phyloP scores from a whole-genome alignment of 768 basidiomycete genomes.

The Trametes punicea region DNA sequence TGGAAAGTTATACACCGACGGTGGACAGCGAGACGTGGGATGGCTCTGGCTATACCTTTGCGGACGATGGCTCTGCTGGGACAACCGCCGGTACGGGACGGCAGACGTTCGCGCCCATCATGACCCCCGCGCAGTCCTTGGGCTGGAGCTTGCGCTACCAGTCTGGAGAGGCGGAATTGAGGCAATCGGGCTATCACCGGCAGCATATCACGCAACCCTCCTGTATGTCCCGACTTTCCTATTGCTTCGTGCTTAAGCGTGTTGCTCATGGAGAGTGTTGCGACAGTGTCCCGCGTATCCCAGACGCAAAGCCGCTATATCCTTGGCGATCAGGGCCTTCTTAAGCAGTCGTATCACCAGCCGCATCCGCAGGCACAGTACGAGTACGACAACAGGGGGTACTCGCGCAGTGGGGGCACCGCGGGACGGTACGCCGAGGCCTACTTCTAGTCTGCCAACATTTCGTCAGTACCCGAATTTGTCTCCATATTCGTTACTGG shows the following conservation, averaged over 20 bases:
- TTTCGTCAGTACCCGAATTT: too few relatives aligned
- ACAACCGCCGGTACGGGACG: not conserved
- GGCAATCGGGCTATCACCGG: slow-evolving; percentile 8
- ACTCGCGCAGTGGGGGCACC: not conserved
- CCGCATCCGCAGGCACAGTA: not conserved
- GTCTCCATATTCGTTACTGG: too few relatives aligned
- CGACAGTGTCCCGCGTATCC: slow-evolving; percentile 17
- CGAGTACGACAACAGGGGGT: slow-evolving; percentile 1
- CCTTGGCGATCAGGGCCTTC: not conserved
- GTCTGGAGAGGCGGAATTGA: not conserved
- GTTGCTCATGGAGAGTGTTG: not conserved
- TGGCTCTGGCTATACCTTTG: slow-evolving; percentile 4
- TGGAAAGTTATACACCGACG: not conserved
- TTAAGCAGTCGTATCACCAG: slow-evolving; percentile 7
- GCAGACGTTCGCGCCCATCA: slow-evolving; percentile 19
- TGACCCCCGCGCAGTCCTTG: slow-evolving; percentile 25
- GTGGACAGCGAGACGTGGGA: slow-evolving; percentile 12
- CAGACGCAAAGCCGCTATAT: slow-evolving; percentile 9
- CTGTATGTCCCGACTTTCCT: not conserved
- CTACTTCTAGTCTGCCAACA: too few relatives aligned
- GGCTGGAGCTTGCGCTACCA: slow-evolving; percentile 15
- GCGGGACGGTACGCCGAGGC: not conserved
- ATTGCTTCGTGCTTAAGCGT: not conserved
- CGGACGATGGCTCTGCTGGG: not conserved
- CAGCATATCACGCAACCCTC: slow-evolving; percentile 2